Evolutionary conservation across 441 rosid species (phyloP).

Genomic region (Syzygium syzygioides): DNA sequence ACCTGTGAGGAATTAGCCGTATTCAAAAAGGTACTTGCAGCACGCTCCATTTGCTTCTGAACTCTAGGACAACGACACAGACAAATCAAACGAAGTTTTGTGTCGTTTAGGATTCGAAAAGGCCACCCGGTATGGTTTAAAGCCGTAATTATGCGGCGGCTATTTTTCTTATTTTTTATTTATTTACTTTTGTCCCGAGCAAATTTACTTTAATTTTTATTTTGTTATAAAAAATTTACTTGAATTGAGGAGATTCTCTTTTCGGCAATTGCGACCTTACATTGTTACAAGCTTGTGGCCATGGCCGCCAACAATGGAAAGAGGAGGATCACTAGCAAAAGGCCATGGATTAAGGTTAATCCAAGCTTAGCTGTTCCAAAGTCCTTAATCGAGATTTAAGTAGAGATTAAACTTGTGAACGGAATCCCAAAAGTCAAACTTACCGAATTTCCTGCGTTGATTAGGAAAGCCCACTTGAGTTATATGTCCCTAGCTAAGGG

Average conservation of each 20-base stretch:
- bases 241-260: not conserved
- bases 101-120: not conserved
- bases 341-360: not conserved
- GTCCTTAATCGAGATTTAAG: not conserved
- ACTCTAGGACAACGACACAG: not conserved
- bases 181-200: not conserved
- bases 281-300: not conserved
- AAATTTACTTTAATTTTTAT: not conserved
- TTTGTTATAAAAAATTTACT: not conserved
- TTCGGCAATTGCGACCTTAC: not conserved
- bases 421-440: not conserved
- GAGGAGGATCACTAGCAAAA: not conserved
- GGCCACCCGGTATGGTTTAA: not conserved
- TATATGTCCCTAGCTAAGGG: not conserved
- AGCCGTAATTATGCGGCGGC: not conserved
- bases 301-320: not conserved
- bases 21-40: not conserved
- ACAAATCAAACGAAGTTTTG: not conserved
- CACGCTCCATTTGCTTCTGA: not conserved
- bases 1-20: not conserved
- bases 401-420: not conserved
- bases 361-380: not conserved
- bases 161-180: not conserved
- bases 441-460: no score
- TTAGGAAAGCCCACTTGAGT: not conserved